Evolutionary conservation across 23 red algal species (phyloP), one percentile per base, ranked within the genome.

Genomic region (Agarophyton chilense): DNA sequence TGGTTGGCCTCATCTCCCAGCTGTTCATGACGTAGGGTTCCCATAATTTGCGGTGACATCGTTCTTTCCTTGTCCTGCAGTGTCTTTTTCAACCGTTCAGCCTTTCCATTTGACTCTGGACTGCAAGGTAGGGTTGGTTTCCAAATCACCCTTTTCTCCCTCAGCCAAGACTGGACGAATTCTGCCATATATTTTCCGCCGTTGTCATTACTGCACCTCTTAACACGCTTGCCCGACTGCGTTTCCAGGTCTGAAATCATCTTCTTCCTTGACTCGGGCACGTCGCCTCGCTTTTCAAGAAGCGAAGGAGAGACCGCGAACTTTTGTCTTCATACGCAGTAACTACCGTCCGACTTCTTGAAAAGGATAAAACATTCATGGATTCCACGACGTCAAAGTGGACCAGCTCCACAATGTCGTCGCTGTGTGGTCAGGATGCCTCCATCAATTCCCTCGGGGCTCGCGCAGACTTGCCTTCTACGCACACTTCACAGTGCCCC

Each of bases 91-190:
- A 76, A 19, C 4, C 32, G 39, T 47, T 92, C 89, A 10, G 57
- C 89, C 8, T 42, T 35, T 24, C 89, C 89, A 7, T 92, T 92
- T 4, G 26, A 65, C 50, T 92, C 41, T 56, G 89, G 63, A 17
- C 47, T 57, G 42, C 77, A 92, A 21, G 62, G 2, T 0, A 26
- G 61, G 33, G 29, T 9, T 3, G 61, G 61, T 38, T 66, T 12
- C 25, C 26, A 13, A 28, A 24, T 32, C 3, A 66, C 4, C 13
- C 61, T 17, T 16, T 66, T 24, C n/a, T n/a, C n/a, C n/a, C n/a
- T n/a, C n/a, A n/a, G n/a, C n/a, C n/a, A n/a, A n/a, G n/a, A n/a
- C n/a, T n/a, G n/a, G n/a, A n/a, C n/a, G n/a, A n/a, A n/a, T n/a
- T n/a, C n/a, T 16, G 61, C 26, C 10, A 35, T 3, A 66, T 66